Evolutionary conservation across 202 grass and related monocot genomes (phyloP).

Genomic region (Zoysia matrella): DNA sequence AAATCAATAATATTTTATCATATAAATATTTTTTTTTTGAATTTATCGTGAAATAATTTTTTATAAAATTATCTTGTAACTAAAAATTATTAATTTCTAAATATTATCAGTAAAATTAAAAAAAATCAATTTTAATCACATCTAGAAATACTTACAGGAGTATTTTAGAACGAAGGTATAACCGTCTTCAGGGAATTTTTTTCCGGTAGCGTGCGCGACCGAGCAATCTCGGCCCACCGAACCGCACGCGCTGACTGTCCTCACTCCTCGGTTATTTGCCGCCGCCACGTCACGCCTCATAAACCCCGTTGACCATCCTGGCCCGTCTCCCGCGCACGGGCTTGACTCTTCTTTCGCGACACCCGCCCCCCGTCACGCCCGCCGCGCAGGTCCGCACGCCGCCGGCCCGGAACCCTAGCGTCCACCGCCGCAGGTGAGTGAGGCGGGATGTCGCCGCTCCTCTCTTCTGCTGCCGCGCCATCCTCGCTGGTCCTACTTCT

Average conservation of each 20-base stretch:
- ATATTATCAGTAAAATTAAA: no score
- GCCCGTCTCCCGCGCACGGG: neutral
- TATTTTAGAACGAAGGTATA: no score
- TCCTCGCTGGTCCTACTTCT: neutral
- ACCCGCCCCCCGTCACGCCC: neutral
- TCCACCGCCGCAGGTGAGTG: constrained; percentile 28
- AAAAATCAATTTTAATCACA: no score
- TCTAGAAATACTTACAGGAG: no score
- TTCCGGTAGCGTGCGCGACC: neutral
- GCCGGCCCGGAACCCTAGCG: constrained; percentile 51
- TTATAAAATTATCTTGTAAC: no score
- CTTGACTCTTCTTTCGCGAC: neutral
- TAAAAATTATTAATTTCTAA: no score
- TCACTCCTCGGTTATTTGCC: neutral
- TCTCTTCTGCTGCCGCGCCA: neutral
- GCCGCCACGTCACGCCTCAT: neutral
- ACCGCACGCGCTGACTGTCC: neutral
- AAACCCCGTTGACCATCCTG: no score
- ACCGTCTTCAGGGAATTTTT: no score
- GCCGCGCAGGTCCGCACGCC: neutral
- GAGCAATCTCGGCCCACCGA: neutral
- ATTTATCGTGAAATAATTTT: no score
- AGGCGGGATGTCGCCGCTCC: neutral
- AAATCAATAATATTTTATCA: no score
- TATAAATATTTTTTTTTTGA: no score